A percentile compares a stretch with the other conserved stretches of the same genome.
Conservation (phyloP, 371 early-diverging fungal genomes). For the Mortierella sp. region DNA sequence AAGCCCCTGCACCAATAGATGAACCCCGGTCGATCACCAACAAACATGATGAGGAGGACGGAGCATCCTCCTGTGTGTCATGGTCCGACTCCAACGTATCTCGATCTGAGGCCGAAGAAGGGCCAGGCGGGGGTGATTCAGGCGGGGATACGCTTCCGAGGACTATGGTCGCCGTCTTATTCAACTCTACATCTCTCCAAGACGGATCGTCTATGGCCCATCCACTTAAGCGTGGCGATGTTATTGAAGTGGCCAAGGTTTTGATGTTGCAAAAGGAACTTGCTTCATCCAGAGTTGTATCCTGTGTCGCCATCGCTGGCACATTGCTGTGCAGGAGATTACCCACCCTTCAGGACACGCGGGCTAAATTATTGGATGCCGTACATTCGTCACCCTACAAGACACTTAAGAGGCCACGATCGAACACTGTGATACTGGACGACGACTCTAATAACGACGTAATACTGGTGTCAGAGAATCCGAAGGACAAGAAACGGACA, state of each 20-base stretch:
- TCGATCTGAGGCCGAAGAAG: not conserved
- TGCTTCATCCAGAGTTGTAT: not conserved
- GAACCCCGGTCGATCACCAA: not conserved
- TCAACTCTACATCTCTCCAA: constrained; percentile 1
- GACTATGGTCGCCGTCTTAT: constrained; percentile 29
- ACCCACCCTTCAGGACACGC: not conserved
- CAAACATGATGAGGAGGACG: not conserved
- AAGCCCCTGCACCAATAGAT: not conserved
- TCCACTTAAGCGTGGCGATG: constrained; percentile 15
- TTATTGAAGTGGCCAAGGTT: constrained; percentile 11
- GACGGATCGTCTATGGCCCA: not conserved
- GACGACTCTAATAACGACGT: not conserved
- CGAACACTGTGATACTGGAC: not conserved
- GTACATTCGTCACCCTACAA: not conserved
- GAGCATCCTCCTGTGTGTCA: not conserved
- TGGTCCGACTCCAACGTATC: constrained; percentile 32
- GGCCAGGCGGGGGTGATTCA: not conserved
- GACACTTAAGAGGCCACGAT: not conserved
- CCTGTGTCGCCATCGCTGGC: constrained; percentile 30
- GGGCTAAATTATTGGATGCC: not conserved
- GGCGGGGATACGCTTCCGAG: not conserved
- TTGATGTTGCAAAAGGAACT: constrained; percentile 17
- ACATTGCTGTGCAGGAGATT: constrained; percentile 8
- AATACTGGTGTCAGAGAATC: not conserved
- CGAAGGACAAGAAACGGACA: not conserved